Base-by-base conservation (phyloP, 257 asterid species). In the Dorcoceras hygrometricum region DNA sequence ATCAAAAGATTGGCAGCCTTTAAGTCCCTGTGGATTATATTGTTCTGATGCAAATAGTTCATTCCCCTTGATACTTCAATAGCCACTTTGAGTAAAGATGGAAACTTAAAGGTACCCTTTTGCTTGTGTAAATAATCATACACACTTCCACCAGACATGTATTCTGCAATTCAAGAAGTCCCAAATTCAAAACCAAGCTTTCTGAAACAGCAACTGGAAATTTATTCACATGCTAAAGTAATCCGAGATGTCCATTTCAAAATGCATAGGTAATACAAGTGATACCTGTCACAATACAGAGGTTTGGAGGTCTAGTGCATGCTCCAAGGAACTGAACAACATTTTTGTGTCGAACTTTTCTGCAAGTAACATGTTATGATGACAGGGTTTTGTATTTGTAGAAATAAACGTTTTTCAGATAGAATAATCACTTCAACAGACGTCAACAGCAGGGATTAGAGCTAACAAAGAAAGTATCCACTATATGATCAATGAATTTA, bases 321-420 rank as follows among this genome's bases (percentile, higher is more conserved):
- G 99, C 99, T 46, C 97, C 99, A 55, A 94, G 85, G 80, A 94
- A 94, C 75, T 94, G 99, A 69, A 94, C 99, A 25, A 94, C 99
- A 59, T 94, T 90, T 58, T 88, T 94, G 85, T 94, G 99, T 4
- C 97, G 90, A 71, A 94, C 96, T 79, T 94, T 94, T 73, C 99
- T 94, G 99, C 84, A 78, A 79, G 78, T 68, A 75, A 31, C 72
- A 68, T 50, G 54, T 48, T 62, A 43, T 36, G 46, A 78, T 55
- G 25, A 57, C 6, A 62, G 32, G 5, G 27, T 27, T 22, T 23
- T 57, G 61, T 69, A 59, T 19, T 36, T 36, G 31, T 23, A 53
- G 9, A 57, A 55, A 71, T n/a, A 50, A n/a, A 26, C 1, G 16
- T 24, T 36, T 28, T 20, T 24, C 53, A 34, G 11, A 36, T 11